Evolutionary conservation across 176 grass and related monocot genomes (phyloP).

Genomic region (Aegilops umbellulata): DNA sequence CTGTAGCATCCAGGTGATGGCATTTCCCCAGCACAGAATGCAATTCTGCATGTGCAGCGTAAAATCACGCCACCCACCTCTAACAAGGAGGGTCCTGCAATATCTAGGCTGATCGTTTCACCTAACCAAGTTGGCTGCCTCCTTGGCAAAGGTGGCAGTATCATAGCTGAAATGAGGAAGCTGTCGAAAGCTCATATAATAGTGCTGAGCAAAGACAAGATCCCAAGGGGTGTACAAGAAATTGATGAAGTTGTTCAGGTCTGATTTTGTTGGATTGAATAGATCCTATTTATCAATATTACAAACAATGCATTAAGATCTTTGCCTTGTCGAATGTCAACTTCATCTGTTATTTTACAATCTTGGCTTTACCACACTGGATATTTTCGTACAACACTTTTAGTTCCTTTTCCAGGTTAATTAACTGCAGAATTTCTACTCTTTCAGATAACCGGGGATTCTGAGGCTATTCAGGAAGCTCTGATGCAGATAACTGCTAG

Average conservation of each 20-base stretch:
- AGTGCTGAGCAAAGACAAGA: slow-evolving; percentile 75
- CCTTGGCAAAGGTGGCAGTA: slow-evolving; percentile 85
- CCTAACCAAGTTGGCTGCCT: slow-evolving; percentile 89
- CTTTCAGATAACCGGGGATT: slow-evolving; percentile 68
- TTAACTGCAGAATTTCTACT: slow-evolving; percentile 27
- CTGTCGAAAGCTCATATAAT: slow-evolving; percentile 80
- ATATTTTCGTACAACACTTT: not conserved
- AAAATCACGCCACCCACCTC: slow-evolving; percentile 47
- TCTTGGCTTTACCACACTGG: slow-evolving; percentile 12
- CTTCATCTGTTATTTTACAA: slow-evolving; percentile 12
- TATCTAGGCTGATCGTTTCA: slow-evolving; percentile 62
- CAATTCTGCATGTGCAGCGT: slow-evolving; percentile 78
- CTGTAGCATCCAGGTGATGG: slow-evolving; percentile 74
- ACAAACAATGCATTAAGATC: not conserved
- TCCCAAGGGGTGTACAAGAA: slow-evolving; percentile 61
- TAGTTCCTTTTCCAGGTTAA: slow-evolving; percentile 1
- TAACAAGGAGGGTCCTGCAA: slow-evolving; percentile 48
- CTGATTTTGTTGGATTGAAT: slow-evolving; percentile 12
- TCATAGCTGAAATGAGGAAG: slow-evolving; percentile 97
- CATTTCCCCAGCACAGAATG: slow-evolving; percentile 87
- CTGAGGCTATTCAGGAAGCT: slow-evolving; percentile 83
- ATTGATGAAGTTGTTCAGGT: slow-evolving; percentile 90
- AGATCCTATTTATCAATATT: not conserved
- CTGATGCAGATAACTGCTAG: slow-evolving; percentile 82
- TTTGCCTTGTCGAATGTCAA: not conserved